A percentile compares a stretch with the other conserved stretches of the same genome.
Evolutionary conservation across 805 yeast species (phyloP).

Genomic region (Candida gorgasii): DNA sequence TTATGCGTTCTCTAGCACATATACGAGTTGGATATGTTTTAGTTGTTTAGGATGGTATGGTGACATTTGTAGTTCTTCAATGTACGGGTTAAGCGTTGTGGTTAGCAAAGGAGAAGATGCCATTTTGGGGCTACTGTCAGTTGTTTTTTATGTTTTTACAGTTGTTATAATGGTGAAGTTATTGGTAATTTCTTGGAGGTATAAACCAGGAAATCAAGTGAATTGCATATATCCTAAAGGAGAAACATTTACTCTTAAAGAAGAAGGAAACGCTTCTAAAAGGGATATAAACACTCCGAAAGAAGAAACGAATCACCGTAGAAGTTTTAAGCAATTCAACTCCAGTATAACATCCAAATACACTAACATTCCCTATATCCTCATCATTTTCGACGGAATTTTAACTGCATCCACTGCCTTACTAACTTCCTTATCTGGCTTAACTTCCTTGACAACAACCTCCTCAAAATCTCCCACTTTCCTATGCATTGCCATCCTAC

Average conservation of each 20-base stretch:
- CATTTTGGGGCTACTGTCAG: constrained; percentile 53
- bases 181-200: too few species aligned
- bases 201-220: too few species aligned
- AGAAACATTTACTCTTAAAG: too few species aligned
- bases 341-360: too few species aligned
- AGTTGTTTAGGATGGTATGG: constrained; percentile 57
- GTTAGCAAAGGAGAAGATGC: constrained; percentile 33
- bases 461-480: too few species aligned
- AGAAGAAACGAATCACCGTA: too few species aligned
- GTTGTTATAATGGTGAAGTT: constrained; percentile 55
- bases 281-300: too few species aligned
- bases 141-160: constrained; percentile 56
- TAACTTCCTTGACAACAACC: too few species aligned
- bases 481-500: background rate
- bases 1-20: background rate
- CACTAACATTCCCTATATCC: too few species aligned
- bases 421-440: constrained; percentile 42
- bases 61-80: constrained; percentile 62
- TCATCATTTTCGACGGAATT: constrained; percentile 61
- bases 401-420: constrained; percentile 66
- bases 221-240: too few species aligned
- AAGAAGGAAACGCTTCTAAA: too few species aligned
- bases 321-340: too few species aligned
- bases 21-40: background rate
- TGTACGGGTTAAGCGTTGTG: constrained; percentile 45